These are phyloP conservation scores for Eucalyptus cladocalyx DNA, from an alignment of 345 rosid genomes.

Conservation along the genomic window DNA sequence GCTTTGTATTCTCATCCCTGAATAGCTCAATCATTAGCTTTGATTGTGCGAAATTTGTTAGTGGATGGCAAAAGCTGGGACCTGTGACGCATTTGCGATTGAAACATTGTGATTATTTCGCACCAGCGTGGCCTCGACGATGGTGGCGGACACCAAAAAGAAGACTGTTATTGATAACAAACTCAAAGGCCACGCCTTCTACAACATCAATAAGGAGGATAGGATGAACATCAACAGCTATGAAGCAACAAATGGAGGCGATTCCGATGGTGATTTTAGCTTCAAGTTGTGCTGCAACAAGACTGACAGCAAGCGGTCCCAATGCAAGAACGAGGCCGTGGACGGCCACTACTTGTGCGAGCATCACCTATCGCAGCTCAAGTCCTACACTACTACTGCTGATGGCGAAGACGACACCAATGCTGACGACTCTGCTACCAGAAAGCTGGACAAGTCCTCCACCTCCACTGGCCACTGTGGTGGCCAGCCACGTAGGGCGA, in stretches of 20 bases:
- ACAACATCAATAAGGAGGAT: constrained; percentile 1
- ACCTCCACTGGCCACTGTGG: not conserved
- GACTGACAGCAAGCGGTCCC: constrained; percentile 12
- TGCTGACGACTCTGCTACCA: not conserved
- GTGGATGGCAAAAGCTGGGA: not conserved
- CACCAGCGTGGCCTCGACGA: constrained; percentile 12
- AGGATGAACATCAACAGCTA: constrained; percentile 24
- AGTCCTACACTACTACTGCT: constrained; percentile 2
- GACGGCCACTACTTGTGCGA: constrained; percentile 5
- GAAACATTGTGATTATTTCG: not conserved
- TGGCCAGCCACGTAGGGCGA: constrained; percentile 28
- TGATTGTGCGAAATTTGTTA: constrained; percentile 18
- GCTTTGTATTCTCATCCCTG: constrained; percentile 16
- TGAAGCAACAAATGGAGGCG: constrained; percentile 4
- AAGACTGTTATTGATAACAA: not conserved
- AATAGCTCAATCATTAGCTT: not conserved
- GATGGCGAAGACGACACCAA: not conserved
- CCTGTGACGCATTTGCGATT: not conserved
- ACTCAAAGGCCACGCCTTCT: not conserved
- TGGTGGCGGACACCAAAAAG: constrained; percentile 15
- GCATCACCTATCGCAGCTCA: constrained; percentile 1
- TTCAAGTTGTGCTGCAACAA: constrained; percentile 10
- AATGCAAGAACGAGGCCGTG: constrained; percentile 1
- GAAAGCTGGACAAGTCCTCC: not conserved
- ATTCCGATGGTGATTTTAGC: not conserved